These are phyloP conservation scores for Otatea glauca DNA, from an alignment of 176 grass and related monocot species.

Conservation along the genomic window DNA sequence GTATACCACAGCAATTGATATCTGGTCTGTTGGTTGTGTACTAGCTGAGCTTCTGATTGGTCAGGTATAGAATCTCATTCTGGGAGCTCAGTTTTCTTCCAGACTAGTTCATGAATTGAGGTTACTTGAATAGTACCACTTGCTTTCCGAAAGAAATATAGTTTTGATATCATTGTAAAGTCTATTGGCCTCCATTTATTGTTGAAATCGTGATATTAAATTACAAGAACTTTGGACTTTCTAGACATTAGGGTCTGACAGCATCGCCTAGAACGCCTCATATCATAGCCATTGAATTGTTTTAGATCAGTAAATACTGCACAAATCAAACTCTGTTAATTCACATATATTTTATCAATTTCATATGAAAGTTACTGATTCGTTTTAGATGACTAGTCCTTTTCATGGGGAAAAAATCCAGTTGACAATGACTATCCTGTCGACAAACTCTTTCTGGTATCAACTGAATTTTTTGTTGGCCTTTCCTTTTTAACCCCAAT, in stretches of 20 bases:
- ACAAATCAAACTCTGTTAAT: slow-evolving; percentile 11
- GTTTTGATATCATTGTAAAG: not conserved
- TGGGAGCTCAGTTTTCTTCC: slow-evolving; percentile 25
- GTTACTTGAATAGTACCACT: slow-evolving; percentile 8
- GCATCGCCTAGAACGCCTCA: not conserved
- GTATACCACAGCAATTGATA: slow-evolving; percentile 91
- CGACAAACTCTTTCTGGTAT: not conserved
- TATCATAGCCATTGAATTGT: not conserved
- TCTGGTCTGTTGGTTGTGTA: slow-evolving; percentile 99
- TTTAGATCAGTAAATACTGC: slow-evolving; percentile 14
- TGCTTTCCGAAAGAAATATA: not conserved
- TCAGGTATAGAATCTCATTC: slow-evolving; percentile 57
- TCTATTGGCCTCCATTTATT: not conserved
- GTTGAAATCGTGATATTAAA: not conserved
- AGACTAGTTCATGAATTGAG: slow-evolving; percentile 16
- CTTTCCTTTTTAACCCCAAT: not conserved
- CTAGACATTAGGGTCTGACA: slow-evolving; percentile 17
- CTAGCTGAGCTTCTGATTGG: slow-evolving; percentile 88
- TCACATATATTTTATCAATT: not conserved
- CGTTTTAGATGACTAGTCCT: not conserved
- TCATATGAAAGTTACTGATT: not conserved
- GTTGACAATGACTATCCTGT: not conserved
- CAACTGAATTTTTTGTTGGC: slow-evolving; percentile 6
- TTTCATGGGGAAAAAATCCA: not conserved
- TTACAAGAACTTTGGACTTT: slow-evolving; percentile 26